phyloP scores from a whole-genome alignment of 345 rosid genomes.

The Citrus sinensis region DNA sequence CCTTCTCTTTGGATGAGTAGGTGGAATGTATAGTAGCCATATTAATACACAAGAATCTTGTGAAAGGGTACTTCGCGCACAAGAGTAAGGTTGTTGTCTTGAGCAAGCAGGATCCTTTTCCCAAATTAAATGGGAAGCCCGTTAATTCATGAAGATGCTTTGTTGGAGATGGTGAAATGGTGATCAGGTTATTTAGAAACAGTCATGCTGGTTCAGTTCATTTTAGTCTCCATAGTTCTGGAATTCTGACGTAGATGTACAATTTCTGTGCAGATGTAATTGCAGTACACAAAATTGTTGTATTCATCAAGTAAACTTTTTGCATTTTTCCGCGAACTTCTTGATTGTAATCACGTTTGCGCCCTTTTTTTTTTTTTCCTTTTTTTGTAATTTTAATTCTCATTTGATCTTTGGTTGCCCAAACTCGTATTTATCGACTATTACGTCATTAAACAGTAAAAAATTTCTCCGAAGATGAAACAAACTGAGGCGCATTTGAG shows the following conservation, averaged over 20 bases:
- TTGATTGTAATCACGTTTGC: not conserved
- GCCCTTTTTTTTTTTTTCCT: no score
- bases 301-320: not conserved
- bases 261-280: not conserved
- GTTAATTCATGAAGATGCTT: slow-evolving; percentile 52
- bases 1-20: slow-evolving; percentile 29
- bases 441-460: no score
- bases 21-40: slow-evolving; percentile 93
- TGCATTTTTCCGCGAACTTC: not conserved
- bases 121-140: slow-evolving; percentile 74
- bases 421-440: no score
- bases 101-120: slow-evolving; percentile 98
- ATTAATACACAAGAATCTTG: slow-evolving; percentile 77
- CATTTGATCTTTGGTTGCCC: not conserved
- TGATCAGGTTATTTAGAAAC: not conserved
- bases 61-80: slow-evolving; percentile 90
- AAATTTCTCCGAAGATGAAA: no score
- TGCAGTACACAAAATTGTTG: not conserved
- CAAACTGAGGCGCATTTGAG: no score
- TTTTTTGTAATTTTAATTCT: no score
- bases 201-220: not conserved
- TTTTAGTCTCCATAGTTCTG: not conserved
- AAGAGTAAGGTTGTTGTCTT: slow-evolving; percentile 92
- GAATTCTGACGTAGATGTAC: not conserved
- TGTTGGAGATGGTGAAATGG: slow-evolving; percentile 27